phyloP scores from a whole-genome alignment of 2,329 filamentous ascomycete genomes.

The Colletotrichum brevisporum region DNA sequence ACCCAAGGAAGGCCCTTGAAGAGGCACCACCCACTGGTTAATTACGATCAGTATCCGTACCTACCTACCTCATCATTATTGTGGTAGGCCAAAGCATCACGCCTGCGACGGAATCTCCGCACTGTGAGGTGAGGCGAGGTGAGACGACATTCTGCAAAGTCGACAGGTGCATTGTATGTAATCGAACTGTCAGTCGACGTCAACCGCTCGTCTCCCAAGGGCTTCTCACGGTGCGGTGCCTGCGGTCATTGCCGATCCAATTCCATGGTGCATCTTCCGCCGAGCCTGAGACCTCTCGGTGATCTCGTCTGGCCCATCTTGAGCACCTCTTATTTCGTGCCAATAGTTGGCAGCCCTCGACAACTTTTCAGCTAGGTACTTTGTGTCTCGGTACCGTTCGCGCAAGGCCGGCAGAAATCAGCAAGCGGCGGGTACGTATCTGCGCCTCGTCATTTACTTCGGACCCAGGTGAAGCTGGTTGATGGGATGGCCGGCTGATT shows the following conservation, averaged over 20 bases:
- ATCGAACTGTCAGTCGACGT: conserved; percentile 7
- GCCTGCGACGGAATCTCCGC: conserved; percentile 1
- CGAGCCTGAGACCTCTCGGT: neutral
- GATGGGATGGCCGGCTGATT: neutral
- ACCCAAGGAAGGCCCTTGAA: neutral
- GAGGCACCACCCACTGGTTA: conserved; percentile 5
- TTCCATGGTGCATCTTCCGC: neutral
- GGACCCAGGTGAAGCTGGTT: neutral
- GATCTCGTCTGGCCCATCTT: conserved; percentile 15
- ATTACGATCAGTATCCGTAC: neutral
- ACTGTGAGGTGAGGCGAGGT: conserved; percentile 20
- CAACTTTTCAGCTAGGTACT: neutral
- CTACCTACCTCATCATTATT: neutral
- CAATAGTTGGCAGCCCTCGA: conserved; percentile 1
- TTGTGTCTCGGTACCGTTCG: conserved; percentile 23
- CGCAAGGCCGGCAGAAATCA: conserved; percentile 31
- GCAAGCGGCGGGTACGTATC: conserved; percentile 32
- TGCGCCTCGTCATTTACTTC: conserved; percentile 29
- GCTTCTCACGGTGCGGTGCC: neutral
- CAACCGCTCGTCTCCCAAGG: conserved; percentile 1
- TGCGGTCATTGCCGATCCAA: neutral
- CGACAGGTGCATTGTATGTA: neutral
- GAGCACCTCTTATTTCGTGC: neutral
- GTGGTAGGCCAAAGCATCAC: neutral
- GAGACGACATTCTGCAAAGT: neutral